Conservation (phyloP, 2,329 filamentous ascomycete species). For the Lecanoromycetidae sp. region DNA sequence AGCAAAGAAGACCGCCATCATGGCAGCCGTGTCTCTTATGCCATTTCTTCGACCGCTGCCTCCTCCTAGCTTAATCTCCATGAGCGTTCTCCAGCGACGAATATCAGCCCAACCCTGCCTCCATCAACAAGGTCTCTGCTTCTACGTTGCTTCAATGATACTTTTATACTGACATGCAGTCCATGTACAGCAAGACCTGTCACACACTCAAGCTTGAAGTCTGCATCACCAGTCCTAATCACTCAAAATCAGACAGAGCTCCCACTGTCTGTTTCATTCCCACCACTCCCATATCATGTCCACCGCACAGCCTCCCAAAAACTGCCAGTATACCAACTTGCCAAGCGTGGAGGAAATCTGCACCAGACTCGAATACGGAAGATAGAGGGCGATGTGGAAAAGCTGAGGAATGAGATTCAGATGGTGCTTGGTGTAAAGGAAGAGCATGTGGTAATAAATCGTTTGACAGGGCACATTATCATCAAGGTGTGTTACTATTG, state of each 20-base stretch:
- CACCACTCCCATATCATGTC: slow-evolving; percentile 52
- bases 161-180: too few species aligned
- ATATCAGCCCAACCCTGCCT: slow-evolving; percentile 3
- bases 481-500: slow-evolving; percentile 42
- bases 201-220: background rate
- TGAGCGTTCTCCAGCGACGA: slow-evolving; percentile 20
- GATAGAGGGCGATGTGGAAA: slow-evolving; percentile 58
- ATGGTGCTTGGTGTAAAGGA: slow-evolving; percentile 45
- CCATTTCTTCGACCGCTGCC: slow-evolving; percentile 24
- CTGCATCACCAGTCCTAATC: background rate
- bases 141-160: too few species aligned
- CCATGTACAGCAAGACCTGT: too few species aligned
- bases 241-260: too few species aligned
- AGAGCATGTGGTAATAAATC: slow-evolving; percentile 39
- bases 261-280: background rate
- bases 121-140: background rate
- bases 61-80: slow-evolving; percentile 22
- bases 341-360: slow-evolving; percentile 63
- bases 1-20: background rate
- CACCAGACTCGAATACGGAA: slow-evolving; percentile 65
- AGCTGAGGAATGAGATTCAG: slow-evolving; percentile 52
- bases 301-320: slow-evolving; percentile 57
- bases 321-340: slow-evolving; percentile 63
- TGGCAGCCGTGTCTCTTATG: slow-evolving; percentile 14
- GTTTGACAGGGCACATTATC: slow-evolving; percentile 59